phyloP scores from a whole-genome alignment of 1,139 yeast genomes.

The Schwanniomyces etchellsii region DNA sequence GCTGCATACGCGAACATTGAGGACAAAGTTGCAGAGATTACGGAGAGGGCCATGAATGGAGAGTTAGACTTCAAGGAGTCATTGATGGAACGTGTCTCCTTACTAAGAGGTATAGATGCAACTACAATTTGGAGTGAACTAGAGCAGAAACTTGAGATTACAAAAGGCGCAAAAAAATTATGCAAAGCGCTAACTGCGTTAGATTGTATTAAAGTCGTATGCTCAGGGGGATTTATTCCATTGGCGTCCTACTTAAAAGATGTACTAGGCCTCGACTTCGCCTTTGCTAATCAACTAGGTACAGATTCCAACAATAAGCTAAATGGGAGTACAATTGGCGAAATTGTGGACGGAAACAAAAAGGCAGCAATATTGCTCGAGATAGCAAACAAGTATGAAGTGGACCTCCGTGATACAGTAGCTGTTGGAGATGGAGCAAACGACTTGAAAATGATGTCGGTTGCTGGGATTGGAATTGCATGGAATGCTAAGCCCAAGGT shows the following conservation, averaged over 20 bases:
- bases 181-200: conserved; percentile 53
- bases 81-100: conserved; percentile 63
- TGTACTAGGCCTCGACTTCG: conserved; percentile 72
- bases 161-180: conserved; percentile 78
- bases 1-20: conserved; percentile 50
- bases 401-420: conserved; percentile 54
- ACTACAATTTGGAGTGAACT: conserved; percentile 74
- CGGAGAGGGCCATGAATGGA: conserved; percentile 96
- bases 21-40: conserved; percentile 48
- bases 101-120: conserved; percentile 76
- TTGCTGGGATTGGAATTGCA: conserved; percentile 92
- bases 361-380: conserved; percentile 71
- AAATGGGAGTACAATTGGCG: conserved; percentile 59
- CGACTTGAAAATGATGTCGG: conserved; percentile 87
- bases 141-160: conserved; percentile 60
- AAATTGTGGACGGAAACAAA: conserved; percentile 77
- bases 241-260: conserved; percentile 72
- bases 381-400: conserved; percentile 58
- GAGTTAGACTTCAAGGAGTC: conserved; percentile 89
- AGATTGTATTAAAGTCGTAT: conserved; percentile 75
- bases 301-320: conserved; percentile 46
- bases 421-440: conserved; percentile 99
- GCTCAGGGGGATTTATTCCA: conserved; percentile 93
- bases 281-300: conserved; percentile 74
- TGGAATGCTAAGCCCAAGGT: conserved; percentile 97